Percentiles rank a stretch among this genome's conserved stretches.
Evolutionary conservation across 192 early-diverging fungal genomes (phyloP).

Genomic region (Coemansia javaensis): DNA sequence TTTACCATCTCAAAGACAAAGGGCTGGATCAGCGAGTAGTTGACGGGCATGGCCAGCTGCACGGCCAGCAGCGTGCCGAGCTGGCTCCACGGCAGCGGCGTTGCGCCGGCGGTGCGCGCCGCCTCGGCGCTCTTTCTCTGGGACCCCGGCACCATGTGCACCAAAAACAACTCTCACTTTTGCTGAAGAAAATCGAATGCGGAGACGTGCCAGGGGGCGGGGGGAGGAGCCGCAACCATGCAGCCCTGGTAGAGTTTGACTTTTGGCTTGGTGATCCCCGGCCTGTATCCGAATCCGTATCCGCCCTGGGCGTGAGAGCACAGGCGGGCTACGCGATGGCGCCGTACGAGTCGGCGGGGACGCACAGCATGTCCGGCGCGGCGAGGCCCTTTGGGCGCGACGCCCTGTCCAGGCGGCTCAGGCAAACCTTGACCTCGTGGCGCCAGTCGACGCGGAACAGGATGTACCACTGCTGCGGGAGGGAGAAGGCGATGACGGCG

Average conservation of each 20-base stretch:
- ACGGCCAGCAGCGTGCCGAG: constrained; percentile 19
- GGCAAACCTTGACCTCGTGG: constrained; percentile 41
- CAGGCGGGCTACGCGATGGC: background rate
- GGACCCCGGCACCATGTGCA: too few species aligned
- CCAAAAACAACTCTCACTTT: too few species aligned
- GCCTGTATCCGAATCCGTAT: too few species aligned
- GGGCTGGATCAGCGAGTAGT: constrained; percentile 64
- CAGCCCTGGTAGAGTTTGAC: too few species aligned
- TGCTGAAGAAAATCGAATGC: too few species aligned
- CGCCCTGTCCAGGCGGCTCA: constrained; percentile 13
- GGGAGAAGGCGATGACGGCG: constrained; percentile 39
- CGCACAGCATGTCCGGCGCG: background rate
- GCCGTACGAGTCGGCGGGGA: constrained; percentile 2
- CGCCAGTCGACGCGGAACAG: constrained; percentile 41
- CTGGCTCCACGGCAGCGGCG: constrained; percentile 34
- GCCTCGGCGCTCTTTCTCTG: too few species aligned
- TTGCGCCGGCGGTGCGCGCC: constrained; percentile 5
- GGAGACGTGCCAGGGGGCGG: too few species aligned
- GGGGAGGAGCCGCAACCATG: too few species aligned
- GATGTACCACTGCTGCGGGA: constrained; percentile 32
- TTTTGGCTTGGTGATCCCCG: too few species aligned
- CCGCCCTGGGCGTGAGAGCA: too few species aligned
- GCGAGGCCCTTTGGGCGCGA: constrained; percentile 6
- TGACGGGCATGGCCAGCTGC: constrained; percentile 60
- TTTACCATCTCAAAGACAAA: constrained; percentile 25